A percentile compares a stretch with the other conserved stretches of the same genome.
Conservation (phyloP, 805 yeast species). For the Candida quercuum region DNA sequence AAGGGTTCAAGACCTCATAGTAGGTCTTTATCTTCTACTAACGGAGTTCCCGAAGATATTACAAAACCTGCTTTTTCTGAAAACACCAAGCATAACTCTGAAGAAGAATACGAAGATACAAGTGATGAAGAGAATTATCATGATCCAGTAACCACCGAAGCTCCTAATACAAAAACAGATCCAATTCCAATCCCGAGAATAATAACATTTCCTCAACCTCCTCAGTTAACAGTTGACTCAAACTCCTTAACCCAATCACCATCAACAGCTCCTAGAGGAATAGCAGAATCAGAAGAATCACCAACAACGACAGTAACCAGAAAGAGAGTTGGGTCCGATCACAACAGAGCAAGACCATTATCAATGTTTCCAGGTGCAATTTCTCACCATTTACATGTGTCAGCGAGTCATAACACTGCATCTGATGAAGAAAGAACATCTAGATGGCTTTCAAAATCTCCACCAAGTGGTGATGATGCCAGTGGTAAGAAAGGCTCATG, state of each 20-base stretch:
- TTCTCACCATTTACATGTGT: neutral
- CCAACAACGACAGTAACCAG: neutral
- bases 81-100: slow-evolving; percentile 1
- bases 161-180: neutral
- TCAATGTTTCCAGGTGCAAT: slow-evolving; percentile 20
- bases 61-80: slow-evolving; percentile 14
- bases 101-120: slow-evolving; percentile 3
- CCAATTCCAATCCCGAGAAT: slow-evolving; percentile 10
- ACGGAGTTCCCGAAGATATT: slow-evolving; percentile 34
- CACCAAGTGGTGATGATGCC: slow-evolving; percentile 8
- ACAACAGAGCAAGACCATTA: slow-evolving; percentile 10
- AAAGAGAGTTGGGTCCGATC: neutral
- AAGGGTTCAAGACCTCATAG: slow-evolving; percentile 27
- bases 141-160: neutral
- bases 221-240: too few relatives aligned
- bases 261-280: too few relatives aligned
- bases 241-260: too few relatives aligned
- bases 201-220: too few relatives aligned
- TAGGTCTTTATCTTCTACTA: slow-evolving; percentile 41
- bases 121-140: slow-evolving; percentile 4
- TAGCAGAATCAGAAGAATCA: slow-evolving; percentile 2
- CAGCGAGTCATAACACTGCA: neutral
- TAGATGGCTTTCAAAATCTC: slow-evolving; percentile 18
- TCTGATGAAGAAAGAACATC: slow-evolving; percentile 25
- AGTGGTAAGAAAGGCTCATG: slow-evolving; percentile 33